Percentiles rank a stretch among this genome's conserved stretches.
These are phyloP conservation scores for Annulohypoxylon truncatum DNA, from an alignment of 2,329 filamentous ascomycete species.

Conservation along the genomic window DNA sequence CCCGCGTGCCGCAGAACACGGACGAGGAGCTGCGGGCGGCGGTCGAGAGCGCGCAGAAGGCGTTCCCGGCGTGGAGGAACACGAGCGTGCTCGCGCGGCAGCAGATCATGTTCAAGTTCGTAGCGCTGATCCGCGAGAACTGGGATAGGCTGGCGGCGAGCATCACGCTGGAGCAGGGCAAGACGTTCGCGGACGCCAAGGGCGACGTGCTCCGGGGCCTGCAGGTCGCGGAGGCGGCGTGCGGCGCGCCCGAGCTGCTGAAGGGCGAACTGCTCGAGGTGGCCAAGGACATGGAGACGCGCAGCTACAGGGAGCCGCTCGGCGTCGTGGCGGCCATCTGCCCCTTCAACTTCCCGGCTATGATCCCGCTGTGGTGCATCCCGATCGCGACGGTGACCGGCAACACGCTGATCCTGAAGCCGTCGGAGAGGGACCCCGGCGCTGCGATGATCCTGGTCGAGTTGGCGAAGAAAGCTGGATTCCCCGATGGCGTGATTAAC, in stretches of 20 bases:
- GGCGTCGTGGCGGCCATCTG: constrained; percentile 87
- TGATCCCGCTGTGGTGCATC: constrained; percentile 94
- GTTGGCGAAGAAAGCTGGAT: constrained; percentile 81
- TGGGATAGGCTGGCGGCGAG: constrained; percentile 87
- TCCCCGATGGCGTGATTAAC: constrained; percentile 85
- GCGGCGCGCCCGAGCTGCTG: constrained; percentile 82
- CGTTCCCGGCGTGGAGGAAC: constrained; percentile 78
- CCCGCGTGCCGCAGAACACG: constrained; percentile 84
- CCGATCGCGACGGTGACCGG: constrained; percentile 86
- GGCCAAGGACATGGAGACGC: constrained; percentile 89
- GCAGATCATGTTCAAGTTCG: constrained; percentile 90
- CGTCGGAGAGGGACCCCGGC: constrained; percentile 85
- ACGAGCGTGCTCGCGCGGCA: constrained; percentile 80
- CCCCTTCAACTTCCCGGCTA: constrained; percentile 91
- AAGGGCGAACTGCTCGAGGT: constrained; percentile 88
- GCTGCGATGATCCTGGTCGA: constrained; percentile 88
- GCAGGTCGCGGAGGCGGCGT: constrained; percentile 86
- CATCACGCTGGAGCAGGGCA: constrained; percentile 89
- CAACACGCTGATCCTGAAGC: constrained; percentile 87
- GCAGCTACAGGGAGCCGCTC: constrained; percentile 83
- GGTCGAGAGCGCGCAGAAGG: constrained; percentile 79
- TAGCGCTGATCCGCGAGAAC: constrained; percentile 81
- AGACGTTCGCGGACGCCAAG: constrained; percentile 85
- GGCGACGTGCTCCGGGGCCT: constrained; percentile 85
- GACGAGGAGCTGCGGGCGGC: constrained; percentile 79